Conservation (phyloP, 2,329 filamentous ascomycete genomes). For the Claviceps humidiphila region DNA sequence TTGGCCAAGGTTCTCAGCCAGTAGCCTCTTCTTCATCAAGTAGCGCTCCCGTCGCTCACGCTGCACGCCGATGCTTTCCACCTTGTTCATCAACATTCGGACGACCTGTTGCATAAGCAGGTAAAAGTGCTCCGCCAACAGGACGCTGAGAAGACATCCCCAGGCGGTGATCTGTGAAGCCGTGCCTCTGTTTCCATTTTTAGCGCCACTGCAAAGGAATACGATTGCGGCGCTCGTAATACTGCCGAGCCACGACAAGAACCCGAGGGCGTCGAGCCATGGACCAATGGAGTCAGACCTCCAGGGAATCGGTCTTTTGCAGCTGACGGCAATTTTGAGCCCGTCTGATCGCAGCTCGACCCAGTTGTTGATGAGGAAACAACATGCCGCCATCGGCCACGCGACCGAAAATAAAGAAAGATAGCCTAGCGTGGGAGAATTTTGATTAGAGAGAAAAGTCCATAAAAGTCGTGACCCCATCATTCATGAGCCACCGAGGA, state of each 20-base stretch:
- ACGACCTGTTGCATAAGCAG: slow-evolving; percentile 64
- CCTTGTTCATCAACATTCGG: slow-evolving; percentile 57
- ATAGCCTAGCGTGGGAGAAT: slow-evolving; percentile 49
- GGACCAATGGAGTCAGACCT: slow-evolving; percentile 89
- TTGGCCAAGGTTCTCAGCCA: slow-evolving; percentile 58
- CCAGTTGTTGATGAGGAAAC: slow-evolving; percentile 93
- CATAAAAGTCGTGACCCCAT: not conserved
- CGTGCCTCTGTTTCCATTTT: slow-evolving; percentile 50
- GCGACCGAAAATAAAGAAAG: slow-evolving; percentile 82
- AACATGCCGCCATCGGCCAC: slow-evolving; percentile 84
- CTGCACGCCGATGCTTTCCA: slow-evolving; percentile 77
- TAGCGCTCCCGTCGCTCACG: slow-evolving; percentile 76
- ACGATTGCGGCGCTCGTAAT: slow-evolving; percentile 78
- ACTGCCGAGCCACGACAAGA: slow-evolving; percentile 88
- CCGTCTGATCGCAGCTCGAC: slow-evolving; percentile 86
- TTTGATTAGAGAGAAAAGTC: slow-evolving; percentile 3
- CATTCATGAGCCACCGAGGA: no score
- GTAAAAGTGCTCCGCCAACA: slow-evolving; percentile 83
- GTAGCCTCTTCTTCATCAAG: slow-evolving; percentile 62
- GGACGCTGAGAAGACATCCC: slow-evolving; percentile 68
- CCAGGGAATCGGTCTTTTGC: slow-evolving; percentile 79
- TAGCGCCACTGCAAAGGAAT: slow-evolving; percentile 69
- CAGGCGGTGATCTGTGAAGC: slow-evolving; percentile 62
- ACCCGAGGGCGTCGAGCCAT: slow-evolving; percentile 73
- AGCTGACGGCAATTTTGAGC: slow-evolving; percentile 83